phyloP scores from a whole-genome alignment of 192 early-diverging fungal genomes.

The Spinellus fusiger region DNA sequence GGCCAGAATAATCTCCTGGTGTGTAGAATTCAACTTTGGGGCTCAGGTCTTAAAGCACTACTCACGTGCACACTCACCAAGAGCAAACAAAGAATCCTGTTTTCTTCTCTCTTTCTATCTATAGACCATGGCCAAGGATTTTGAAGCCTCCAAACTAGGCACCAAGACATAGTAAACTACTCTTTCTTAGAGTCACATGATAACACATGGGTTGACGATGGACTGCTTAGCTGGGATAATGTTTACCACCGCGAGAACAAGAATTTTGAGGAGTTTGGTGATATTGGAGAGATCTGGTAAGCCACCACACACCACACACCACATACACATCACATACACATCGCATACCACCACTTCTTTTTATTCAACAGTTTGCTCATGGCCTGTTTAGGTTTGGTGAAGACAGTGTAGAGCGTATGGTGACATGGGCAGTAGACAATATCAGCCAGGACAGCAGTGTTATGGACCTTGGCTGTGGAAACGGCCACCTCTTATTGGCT shows the following conservation, averaged over 20 bases:
- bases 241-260: constrained; percentile 73
- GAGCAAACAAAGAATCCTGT: background rate
- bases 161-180: constrained; percentile 54
- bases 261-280: constrained; percentile 78
- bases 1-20: too few species aligned
- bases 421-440: constrained; percentile 66
- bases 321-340: background rate
- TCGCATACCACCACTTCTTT: background rate
- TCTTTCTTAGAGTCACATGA: background rate
- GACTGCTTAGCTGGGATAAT: constrained; percentile 64
- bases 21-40: too few species aligned
- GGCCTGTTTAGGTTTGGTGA: constrained; percentile 79
- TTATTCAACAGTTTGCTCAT: too few species aligned
- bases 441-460: constrained; percentile 33
- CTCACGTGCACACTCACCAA: too few species aligned
- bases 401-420: constrained; percentile 78
- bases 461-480: constrained; percentile 89
- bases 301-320: background rate
- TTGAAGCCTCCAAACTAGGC: constrained; percentile 51
- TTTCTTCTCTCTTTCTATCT: background rate
- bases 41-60: too few species aligned
- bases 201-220: background rate
- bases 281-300: constrained; percentile 89
- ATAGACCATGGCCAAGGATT: constrained; percentile 22
- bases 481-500: constrained; percentile 82